Percentiles rank a stretch among this genome's conserved stretches.
These are phyloP conservation scores for Pyrenochaeta sp. DNA, from an alignment of 2,329 filamentous ascomycete species.

Conservation along the genomic window DNA sequence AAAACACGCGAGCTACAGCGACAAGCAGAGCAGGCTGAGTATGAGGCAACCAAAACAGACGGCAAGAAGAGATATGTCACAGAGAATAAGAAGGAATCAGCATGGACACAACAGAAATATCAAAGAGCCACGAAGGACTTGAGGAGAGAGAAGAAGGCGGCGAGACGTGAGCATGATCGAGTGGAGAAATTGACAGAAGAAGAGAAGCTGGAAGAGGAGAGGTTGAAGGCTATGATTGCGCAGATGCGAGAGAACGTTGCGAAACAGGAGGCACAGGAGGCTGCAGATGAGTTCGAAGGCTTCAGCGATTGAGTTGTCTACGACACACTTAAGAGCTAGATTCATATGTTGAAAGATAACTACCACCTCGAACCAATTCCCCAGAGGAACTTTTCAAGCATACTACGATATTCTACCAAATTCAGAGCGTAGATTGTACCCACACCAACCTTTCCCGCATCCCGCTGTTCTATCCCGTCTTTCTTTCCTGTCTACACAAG, in stretches of 20 bases:
- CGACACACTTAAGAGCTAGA: no score
- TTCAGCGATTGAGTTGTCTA: slow-evolving; percentile 39
- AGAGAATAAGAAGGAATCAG: slow-evolving; percentile 37
- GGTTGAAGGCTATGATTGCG: slow-evolving; percentile 41
- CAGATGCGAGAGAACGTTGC: slow-evolving; percentile 37
- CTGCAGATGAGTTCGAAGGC: slow-evolving; percentile 44
- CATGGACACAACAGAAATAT: slow-evolving; percentile 51
- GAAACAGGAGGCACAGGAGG: slow-evolving; percentile 33
- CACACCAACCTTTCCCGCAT: no score
- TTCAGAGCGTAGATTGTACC: no score
- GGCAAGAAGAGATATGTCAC: slow-evolving; percentile 38
- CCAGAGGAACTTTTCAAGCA: no score
- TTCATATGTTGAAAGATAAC: no score
- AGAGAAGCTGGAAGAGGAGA: slow-evolving; percentile 45
- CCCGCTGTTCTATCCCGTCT: no score
- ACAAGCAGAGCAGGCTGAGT: slow-evolving; percentile 41
- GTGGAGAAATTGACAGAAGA: slow-evolving; percentile 36
- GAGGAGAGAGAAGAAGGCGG: slow-evolving; percentile 45
- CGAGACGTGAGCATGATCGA: slow-evolving; percentile 41
- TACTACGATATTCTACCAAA: no score
- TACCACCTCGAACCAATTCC: no score
- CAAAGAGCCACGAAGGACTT: slow-evolving; percentile 40
- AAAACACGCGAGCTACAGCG: slow-evolving; percentile 55
- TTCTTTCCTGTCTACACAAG: no score
- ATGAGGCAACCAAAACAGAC: slow-evolving; percentile 21